Percentiles rank a stretch among this genome's conserved stretches.
Conservation (phyloP, 2,329 filamentous ascomycete species). For the Exserohilum turcica region DNA sequence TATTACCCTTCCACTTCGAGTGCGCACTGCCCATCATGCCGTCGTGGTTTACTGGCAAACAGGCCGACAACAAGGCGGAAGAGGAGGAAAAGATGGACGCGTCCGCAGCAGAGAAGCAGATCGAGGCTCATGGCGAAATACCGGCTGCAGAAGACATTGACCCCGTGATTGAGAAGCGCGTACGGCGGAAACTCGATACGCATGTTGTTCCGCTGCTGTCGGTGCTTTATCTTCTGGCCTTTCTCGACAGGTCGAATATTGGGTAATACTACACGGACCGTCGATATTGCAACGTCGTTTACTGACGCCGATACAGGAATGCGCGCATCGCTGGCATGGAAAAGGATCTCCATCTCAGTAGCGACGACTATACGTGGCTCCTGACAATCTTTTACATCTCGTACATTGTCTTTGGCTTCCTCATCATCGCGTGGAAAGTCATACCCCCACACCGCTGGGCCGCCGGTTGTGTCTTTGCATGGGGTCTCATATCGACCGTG, state of each 20-base stretch:
- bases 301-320: conserved; percentile 31
- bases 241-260: conserved; percentile 48
- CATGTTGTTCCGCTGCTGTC: conserved; percentile 42
- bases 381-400: conserved; percentile 49
- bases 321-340: conserved; percentile 50
- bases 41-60: not conserved
- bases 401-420: conserved; percentile 46
- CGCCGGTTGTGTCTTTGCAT: conserved; percentile 42
- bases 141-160: conserved; percentile 12
- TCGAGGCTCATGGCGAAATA: conserved; percentile 9
- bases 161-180: conserved; percentile 32
- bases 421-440: conserved; percentile 47
- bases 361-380: conserved; percentile 41
- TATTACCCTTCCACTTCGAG: not conserved
- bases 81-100: not conserved
- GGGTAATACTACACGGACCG: conserved; percentile 29
- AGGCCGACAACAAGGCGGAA: not conserved
- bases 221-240: conserved; percentile 42
- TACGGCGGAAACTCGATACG: conserved; percentile 37
- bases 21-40: not conserved
- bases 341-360: conserved; percentile 36
- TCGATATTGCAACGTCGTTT: not conserved
- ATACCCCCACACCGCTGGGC: conserved; percentile 46
- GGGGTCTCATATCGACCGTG: conserved; percentile 42
- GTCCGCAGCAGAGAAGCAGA: conserved; percentile 4